These are phyloP conservation scores for Lactarius hengduanensis DNA, from an alignment of 768 basidiomycete genomes.

Conservation along the genomic window DNA sequence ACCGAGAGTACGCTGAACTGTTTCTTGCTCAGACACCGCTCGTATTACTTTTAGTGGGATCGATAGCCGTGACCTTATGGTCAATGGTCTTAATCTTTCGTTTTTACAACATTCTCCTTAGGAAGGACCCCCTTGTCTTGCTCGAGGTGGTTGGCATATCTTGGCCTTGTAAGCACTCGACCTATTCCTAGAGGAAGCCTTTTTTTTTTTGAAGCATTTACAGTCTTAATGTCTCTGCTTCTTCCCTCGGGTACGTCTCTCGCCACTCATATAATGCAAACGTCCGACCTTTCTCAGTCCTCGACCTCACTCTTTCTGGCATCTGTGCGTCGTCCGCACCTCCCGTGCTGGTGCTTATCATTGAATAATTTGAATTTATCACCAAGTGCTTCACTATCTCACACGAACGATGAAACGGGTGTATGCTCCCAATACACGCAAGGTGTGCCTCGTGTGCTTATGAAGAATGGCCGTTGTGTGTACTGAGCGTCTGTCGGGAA, in stretches of 20 bases:
- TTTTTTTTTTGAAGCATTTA: neutral
- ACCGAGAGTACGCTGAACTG: neutral
- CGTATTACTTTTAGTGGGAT: slow-evolving; percentile 10
- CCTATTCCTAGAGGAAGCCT: neutral
- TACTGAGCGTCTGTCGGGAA: neutral
- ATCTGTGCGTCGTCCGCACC: neutral
- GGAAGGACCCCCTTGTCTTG: neutral
- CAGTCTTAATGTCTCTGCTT: slow-evolving; percentile 1
- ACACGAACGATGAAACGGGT: slow-evolving; percentile 1
- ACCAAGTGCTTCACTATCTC: neutral
- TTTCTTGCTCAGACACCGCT: slow-evolving; percentile 1
- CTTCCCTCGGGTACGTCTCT: neutral
- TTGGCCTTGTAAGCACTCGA: slow-evolving; percentile 13
- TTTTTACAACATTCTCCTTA: neutral
- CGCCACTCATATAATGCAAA: neutral
- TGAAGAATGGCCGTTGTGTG: neutral
- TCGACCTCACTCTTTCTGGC: neutral
- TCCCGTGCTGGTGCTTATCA: too few species aligned
- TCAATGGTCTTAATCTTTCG: neutral
- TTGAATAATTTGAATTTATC: neutral
- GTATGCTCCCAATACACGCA: neutral
- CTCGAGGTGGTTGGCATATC: neutral
- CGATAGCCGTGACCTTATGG: too few species aligned
- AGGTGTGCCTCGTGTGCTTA: slow-evolving; percentile 2
- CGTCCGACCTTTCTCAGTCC: neutral